Percentiles rank a stretch among this genome's conserved stretches.
These are phyloP conservation scores for Pseudoscleropodium purum DNA, from an alignment of 225 moss, liverwort and hornwort species.

Conservation along the genomic window DNA sequence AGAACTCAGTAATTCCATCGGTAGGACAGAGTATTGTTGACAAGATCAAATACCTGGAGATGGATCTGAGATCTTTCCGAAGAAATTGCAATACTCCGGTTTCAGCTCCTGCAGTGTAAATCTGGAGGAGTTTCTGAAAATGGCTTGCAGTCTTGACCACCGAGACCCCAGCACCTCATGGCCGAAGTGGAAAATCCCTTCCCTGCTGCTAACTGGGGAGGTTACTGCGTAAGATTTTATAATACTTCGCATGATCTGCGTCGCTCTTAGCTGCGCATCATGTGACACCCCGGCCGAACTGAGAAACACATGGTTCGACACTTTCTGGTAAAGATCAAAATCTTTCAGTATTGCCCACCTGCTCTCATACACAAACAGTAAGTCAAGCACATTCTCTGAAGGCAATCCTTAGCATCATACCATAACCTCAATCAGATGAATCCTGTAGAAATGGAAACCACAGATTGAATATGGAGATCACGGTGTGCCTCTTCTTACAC, in stretches of 20 bases:
- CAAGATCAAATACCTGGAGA: conserved; percentile 40
- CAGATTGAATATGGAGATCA: too few relatives aligned
- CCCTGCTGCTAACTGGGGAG: background rate
- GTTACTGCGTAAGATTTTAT: conserved; percentile 7
- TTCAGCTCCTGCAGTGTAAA: conserved; percentile 41
- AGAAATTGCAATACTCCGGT: conserved; percentile 46
- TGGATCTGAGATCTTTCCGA: conserved; percentile 20
- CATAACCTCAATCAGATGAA: background rate
- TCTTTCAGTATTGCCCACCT: conserved; percentile 67
- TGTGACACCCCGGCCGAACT: conserved; percentile 25
- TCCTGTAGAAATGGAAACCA: background rate
- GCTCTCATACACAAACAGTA: background rate
- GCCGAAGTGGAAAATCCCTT: conserved; percentile 50
- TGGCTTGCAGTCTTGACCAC: conserved; percentile 30
- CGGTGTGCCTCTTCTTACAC: background rate
- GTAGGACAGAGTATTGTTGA: too few relatives aligned
- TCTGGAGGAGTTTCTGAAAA: conserved; percentile 27
- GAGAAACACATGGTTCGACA: background rate
- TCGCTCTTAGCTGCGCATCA: conserved; percentile 36
- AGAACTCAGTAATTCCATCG: too few relatives aligned
- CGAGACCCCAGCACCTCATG: conserved; percentile 33
- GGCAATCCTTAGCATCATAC: background rate
- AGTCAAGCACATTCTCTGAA: background rate
- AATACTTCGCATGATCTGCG: conserved; percentile 29
- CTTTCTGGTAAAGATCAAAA: conserved; percentile 25